Percentiles rank a stretch among this genome's conserved stretches.
These are phyloP conservation scores for Potentilla sterilis DNA, from an alignment of 306 rosid genomes.

Conservation along the genomic window DNA sequence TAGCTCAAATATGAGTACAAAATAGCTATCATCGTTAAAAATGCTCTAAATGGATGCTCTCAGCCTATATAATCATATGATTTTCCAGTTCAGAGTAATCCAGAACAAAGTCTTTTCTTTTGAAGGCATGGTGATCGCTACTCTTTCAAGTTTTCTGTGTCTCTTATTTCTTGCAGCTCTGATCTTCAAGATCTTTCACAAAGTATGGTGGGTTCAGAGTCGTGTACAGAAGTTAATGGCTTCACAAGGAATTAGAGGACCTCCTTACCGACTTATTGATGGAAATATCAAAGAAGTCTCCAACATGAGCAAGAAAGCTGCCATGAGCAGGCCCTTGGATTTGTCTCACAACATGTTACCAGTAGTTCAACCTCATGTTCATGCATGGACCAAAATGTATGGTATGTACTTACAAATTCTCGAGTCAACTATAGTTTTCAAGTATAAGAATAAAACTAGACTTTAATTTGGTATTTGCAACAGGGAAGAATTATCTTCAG, in stretches of 20 bases:
- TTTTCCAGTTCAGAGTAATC: too few relatives aligned
- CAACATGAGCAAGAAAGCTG: constrained; percentile 23
- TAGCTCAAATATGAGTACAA: too few relatives aligned
- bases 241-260: constrained; percentile 29
- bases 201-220: constrained; percentile 30
- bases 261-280: constrained; percentile 27
- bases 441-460: neutral
- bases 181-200: constrained; percentile 9
- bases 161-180: neutral
- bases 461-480: neutral
- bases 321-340: constrained; percentile 22
- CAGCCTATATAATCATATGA: too few relatives aligned
- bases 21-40: too few relatives aligned
- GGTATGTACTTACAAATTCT: neutral
- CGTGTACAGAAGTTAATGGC: constrained; percentile 12
- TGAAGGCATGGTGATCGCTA: neutral
- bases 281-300: constrained; percentile 28
- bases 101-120: too few relatives aligned
- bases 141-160: neutral
- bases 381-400: constrained; percentile 15
- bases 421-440: neutral
- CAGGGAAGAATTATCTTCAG: constrained; percentile 33
- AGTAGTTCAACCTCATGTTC: constrained; percentile 26
- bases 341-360: constrained; percentile 22
- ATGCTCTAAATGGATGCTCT: too few relatives aligned